A percentile compares a stretch with the other conserved stretches of the same genome.
These are phyloP conservation scores for Nakaseomyces kungkrabaensis DNA, from an alignment of 1,139 yeast genomes.

Conservation along the genomic window DNA sequence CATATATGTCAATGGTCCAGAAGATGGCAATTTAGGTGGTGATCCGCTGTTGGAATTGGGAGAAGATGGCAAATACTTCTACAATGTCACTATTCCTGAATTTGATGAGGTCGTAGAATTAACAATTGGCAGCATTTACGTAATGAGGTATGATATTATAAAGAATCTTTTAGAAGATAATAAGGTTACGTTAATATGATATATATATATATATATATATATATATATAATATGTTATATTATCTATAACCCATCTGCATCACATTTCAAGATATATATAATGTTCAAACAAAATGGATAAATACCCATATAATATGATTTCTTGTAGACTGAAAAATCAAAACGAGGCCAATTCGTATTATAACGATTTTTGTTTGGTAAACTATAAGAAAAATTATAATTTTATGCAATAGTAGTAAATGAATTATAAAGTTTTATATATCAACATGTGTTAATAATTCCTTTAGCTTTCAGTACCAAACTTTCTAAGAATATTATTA, in stretches of 20 bases:
- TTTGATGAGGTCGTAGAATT: conserved; percentile 52
- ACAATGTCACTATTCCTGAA: conserved; percentile 26
- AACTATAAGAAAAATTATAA: no score
- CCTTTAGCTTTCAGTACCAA: no score
- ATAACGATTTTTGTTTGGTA: no score
- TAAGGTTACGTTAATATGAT: conserved; percentile 23
- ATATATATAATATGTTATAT: neutral
- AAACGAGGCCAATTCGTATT: no score
- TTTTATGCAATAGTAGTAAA: no score
- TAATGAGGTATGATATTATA: conserved; percentile 50
- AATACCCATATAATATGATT: no score
- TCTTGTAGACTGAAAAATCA: no score
- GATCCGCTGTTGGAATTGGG: conserved; percentile 23
- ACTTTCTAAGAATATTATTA: neutral
- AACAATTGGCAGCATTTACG: conserved; percentile 60
- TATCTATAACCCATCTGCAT: no score
- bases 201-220: neutral
- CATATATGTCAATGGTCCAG: conserved; percentile 39
- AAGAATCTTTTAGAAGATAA: conserved; percentile 21
- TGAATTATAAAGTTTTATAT: no score
- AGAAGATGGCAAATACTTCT: conserved; percentile 22
- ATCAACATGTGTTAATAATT: no score
- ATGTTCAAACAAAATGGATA: no score
- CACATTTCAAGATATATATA: no score
- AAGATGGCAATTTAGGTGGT: conserved; percentile 25